Evolutionary conservation across 768 basidiomycete species (phyloP).

Genomic region (Xerocomellus amylosporus): DNA sequence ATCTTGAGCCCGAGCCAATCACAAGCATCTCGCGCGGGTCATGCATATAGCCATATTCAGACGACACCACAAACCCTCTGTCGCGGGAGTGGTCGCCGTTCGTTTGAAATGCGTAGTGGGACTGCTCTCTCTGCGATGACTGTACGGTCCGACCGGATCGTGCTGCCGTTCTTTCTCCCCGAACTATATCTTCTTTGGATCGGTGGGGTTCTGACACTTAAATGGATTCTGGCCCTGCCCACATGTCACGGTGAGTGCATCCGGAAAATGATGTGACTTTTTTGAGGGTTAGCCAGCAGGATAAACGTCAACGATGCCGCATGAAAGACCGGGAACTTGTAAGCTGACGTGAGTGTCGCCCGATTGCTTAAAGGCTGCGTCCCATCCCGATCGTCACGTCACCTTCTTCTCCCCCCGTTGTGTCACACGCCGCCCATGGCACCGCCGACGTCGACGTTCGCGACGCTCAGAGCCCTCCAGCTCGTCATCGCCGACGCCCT

Average conservation of each 20-base stretch:
- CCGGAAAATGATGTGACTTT: slow-evolving; percentile 15
- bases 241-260: slow-evolving; percentile 8
- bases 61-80: not conserved
- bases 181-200: slow-evolving; percentile 11
- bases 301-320: not conserved
- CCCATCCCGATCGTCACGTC: slow-evolving; percentile 5
- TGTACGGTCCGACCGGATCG: not conserved
- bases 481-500: slow-evolving; percentile 65
- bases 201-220: slow-evolving; percentile 15
- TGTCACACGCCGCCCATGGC: slow-evolving; percentile 21
- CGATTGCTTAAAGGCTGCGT: slow-evolving; percentile 16
- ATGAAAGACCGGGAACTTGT: not conserved
- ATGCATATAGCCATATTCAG: slow-evolving; percentile 9
- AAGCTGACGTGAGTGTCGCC: slow-evolving; percentile 7
- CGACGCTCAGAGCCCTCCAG: slow-evolving; percentile 60
- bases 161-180: slow-evolving; percentile 10
- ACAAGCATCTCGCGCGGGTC: not conserved
- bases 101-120: not conserved
- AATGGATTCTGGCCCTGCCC: slow-evolving; percentile 5
- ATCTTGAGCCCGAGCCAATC: slow-evolving; percentile 5
- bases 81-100: not conserved
- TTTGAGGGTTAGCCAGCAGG: slow-evolving; percentile 4
- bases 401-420: slow-evolving; percentile 4
- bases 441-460: slow-evolving; percentile 52
- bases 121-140: not conserved